Evolutionary conservation across 2,329 filamentous ascomycete species (phyloP), one percentile per base, ranked within the genome.

Genomic region (Lecanicillium sp.): DNA sequence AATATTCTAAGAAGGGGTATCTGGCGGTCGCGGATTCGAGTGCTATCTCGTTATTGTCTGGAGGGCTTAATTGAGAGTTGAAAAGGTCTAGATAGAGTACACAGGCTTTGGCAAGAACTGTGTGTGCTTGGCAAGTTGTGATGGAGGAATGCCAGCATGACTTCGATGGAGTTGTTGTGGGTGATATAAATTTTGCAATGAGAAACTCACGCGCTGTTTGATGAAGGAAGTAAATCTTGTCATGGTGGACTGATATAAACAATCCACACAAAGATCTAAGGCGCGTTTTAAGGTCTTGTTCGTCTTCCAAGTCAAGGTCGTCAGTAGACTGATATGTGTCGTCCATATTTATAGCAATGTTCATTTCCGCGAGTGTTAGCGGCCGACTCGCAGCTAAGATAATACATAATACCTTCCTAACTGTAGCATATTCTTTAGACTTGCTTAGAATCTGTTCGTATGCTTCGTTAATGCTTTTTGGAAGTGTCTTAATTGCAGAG

Each of bases 171-270:
- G 17, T 17, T 7, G 31, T 33, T 33, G 17, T 17, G 4, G 34
- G 19, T 5, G 18, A 37, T 42, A 22, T 36, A 10, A 17, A 35
- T 29, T 47, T 33, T 37, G 44, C 40, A 1, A 55, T 41, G 29
- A 59, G 53, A 44, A 58, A 60, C 35, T 58, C 55, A 7, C 52
- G 46, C 29, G 54, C 56, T 3, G 55, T 58, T 46, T 59, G 53
- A 40, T 59, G 53, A 11, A 59, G 40, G 25, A 60, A 50, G 32
- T 57, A 54, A 33, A 60, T 32, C 9, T 35, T 54, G n/a, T 39
- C 46, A 10, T 52, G 33, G 25, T 59, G 11, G 10, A 57, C 40
- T 5, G 48, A 51, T 18, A 59, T 32, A 28, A 59, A 59, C 3
- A 59, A 40, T 5, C 56, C 51, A 37, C 51, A 58, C 45, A 18